Evolutionary conservation across 2,329 filamentous ascomycete species (phyloP), one percentile per base, ranked within the genome.

Genomic region (Ceratocystis destructans): DNA sequence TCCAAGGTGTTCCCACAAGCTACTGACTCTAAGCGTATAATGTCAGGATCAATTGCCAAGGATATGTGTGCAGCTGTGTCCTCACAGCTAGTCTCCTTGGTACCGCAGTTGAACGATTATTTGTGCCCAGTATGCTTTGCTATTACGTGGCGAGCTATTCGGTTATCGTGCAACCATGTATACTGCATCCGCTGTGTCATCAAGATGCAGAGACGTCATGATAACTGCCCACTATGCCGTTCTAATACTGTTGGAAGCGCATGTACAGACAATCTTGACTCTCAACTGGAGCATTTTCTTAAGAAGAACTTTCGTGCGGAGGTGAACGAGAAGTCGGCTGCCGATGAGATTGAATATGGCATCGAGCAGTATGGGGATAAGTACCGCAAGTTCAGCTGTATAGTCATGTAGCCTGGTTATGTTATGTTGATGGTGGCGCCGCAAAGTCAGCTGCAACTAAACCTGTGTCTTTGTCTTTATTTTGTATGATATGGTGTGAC

Each of bases 111-210:
- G n/a, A 86, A 90, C 72, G 90, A 95, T 75, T 93, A 91, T 75
- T 79, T 86, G 7, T 95, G 90, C 71, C 89, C 90, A 1, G 84
- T 94, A 68, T 94, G 90, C 76, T 86, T 87, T 71, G 83, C 82
- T 55, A 84, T 96, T 67, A 84, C 87, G n/a, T 94, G 88, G 79
- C 84, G 89, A 70, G 90, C 90, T 0, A 83, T 96, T n/a, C 83
- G 86, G 28, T 79, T 95, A 44, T 80, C 82, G 15, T 96, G 90
- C 74, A 77, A 81, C 33, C 89, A 94, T 70, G 77, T 92, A 15
- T 92, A 93, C 72, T 96, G 90, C 76, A 93, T 94, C 66, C 81
- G 88, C 2, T 96, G 90, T 73, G 80, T 93, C 62, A 85, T 95
- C 69, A 85, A 89, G 71, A 84, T 96, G 76, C 90, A 94, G 73